phyloP scores from a whole-genome alignment of 257 asterid species.

The Thymus quinquecostatus region DNA sequence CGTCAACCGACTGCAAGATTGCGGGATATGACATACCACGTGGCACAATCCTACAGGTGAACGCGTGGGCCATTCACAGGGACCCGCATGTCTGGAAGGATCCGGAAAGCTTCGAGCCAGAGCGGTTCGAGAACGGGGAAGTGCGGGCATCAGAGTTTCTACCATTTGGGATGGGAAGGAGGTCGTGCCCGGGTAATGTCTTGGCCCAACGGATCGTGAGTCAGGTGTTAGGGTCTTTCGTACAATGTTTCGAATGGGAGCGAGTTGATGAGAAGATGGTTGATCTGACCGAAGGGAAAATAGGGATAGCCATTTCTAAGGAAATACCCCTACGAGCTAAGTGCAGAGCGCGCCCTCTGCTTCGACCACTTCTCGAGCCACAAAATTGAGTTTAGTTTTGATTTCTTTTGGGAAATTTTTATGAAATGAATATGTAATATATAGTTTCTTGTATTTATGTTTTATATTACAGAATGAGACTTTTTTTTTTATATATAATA shows the following conservation, averaged over 20 bases:
- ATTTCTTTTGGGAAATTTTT: too few species aligned
- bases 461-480: too few species aligned
- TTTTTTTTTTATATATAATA: too few species aligned
- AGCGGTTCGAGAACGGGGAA: conserved; percentile 46
- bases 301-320: conserved; percentile 49
- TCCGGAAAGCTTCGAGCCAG: conserved; percentile 54
- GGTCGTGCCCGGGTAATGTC: conserved; percentile 70
- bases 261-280: conserved; percentile 39
- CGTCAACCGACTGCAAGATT: conserved; percentile 52
- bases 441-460: too few species aligned
- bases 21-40: conserved; percentile 59
- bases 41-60: conserved; percentile 55
- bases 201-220: conserved; percentile 59
- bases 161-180: conserved; percentile 78
- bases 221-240: conserved; percentile 45
- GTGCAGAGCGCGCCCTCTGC: conserved; percentile 42
- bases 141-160: conserved; percentile 40
- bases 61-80: conserved; percentile 74
- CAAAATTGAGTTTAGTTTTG: neutral
- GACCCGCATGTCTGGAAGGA: conserved; percentile 66
- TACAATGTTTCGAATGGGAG: conserved; percentile 71
- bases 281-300: conserved; percentile 53
- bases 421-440: too few species aligned
- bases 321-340: conserved; percentile 46
- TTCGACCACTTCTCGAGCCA: conserved; percentile 23